A percentile compares a stretch with the other conserved stretches of the same genome.
phyloP scores from a whole-genome alignment of 495 filamentous ascomycete genomes.

The Sordaria brevicollis region DNA sequence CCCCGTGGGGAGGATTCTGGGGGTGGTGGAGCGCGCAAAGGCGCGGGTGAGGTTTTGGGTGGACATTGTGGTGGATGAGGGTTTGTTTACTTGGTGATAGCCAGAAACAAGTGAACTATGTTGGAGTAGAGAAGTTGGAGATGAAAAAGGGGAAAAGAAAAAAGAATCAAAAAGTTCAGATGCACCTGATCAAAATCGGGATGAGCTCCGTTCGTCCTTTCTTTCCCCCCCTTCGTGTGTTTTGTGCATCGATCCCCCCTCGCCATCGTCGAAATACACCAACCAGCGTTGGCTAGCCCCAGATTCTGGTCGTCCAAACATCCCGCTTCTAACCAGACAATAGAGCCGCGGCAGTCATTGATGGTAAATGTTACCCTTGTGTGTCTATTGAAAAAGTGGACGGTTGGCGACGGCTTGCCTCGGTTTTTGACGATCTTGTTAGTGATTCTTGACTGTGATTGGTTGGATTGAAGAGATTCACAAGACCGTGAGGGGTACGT shows the following conservation, averaged over 20 bases:
- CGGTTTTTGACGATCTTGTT: not conserved
- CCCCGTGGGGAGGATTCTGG: not conserved
- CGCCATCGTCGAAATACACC: not conserved
- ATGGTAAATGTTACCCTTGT: not conserved
- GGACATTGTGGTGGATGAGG: conserved; percentile 10
- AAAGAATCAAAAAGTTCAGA: not conserved
- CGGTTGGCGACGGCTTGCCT: not conserved
- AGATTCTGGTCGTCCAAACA: not conserved
- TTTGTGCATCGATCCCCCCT: not conserved
- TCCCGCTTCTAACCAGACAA: not conserved
- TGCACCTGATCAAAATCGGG: not conserved
- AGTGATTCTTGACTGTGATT: not conserved
- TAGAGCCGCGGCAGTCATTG: not conserved
- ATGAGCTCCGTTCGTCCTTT: not conserved
- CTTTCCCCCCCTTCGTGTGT: no score
- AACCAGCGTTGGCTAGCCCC: not conserved
- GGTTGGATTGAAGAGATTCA: not conserved
- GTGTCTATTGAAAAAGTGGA: not conserved
- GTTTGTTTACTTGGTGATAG: not conserved
- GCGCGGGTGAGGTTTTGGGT: conserved; percentile 20
- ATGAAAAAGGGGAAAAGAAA: not conserved
- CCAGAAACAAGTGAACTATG: not conserved
- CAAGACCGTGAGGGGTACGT: not conserved
- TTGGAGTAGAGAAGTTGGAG: not conserved
- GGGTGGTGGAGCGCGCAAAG: conserved; percentile 20